Evolutionary conservation across 148 eudicot species (phyloP), one percentile per base, ranked within the genome.

Genomic region (Talinum fruticosum): DNA sequence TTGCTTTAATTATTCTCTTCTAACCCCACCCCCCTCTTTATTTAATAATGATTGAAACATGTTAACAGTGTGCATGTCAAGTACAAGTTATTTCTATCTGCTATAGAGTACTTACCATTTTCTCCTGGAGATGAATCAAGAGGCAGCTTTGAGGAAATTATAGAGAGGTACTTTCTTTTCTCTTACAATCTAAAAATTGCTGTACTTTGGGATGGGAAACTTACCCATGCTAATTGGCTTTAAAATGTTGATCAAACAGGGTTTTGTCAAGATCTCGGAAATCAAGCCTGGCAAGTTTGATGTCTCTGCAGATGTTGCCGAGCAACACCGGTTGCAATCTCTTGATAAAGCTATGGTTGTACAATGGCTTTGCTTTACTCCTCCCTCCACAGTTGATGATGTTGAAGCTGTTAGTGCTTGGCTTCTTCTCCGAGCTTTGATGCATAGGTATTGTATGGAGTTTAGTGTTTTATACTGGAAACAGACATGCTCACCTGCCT

Each of bases 301-400:
- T 65, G 75, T 80, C 79, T 86, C 94, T 53, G 79, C 88, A 47
- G 92, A 87, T 79, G 90, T 93, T 49, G 94, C 93, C 62, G 99
- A 96, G 85, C 94, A 93, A 69, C 90, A 93, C 77, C 87, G 97
- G 19, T 69, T 90, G 83, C 99, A 91, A 83, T 89, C 93, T 69
- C 87, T 87, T 75, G 93, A 96, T 84, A 95, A 96, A 86, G 97
- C 99, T 77, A 90, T 87, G 94, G 96, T 88, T 71, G 78, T 96
- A 72, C 94, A 96, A 76, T 96, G 99, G 99, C 95, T 96, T 73
- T 91, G 97, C 88, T 93, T 96, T 90, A 90, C 97, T n/a, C 99
- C 99, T 68, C 99, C 97, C 65, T 87, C 97, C 57, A 87, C 94
- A 51, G 87, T 88, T 73, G 85, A 81, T 79, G 89, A 90, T 85